phyloP scores from a whole-genome alignment of 805 yeast genomes.

The Kazachstania taianensis region DNA sequence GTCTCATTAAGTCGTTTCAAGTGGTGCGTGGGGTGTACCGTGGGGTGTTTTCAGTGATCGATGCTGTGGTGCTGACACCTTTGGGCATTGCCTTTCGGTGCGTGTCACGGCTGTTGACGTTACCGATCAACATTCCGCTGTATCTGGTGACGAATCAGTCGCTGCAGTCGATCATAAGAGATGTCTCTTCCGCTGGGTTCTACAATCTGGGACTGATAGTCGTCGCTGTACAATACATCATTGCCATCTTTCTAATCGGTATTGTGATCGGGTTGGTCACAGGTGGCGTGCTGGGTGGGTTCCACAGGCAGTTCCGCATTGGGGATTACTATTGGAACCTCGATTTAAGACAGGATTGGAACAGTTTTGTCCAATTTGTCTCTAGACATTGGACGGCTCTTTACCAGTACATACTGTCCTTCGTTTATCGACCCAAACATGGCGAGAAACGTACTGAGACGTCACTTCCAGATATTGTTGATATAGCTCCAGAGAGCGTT shows the following conservation, averaged over 20 bases:
- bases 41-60: neutral
- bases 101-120: neutral
- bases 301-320: neutral
- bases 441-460: neutral
- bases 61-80: neutral
- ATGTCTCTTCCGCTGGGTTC: constrained; percentile 7
- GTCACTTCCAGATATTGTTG: neutral
- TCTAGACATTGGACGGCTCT: neutral
- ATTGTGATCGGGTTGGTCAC: neutral
- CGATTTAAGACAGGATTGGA: neutral
- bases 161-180: constrained; percentile 10
- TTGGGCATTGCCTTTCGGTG: neutral
- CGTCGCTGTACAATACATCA: constrained; percentile 17
- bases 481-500: neutral
- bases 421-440: too few relatives aligned
- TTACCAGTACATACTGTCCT: too few relatives aligned
- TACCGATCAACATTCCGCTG: constrained; percentile 24
- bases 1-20: neutral
- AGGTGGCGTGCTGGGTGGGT: neutral
- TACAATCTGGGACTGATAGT: constrained; percentile 9
- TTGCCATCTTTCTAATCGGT: constrained; percentile 18
- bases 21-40: neutral
- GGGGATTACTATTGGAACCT: too few relatives aligned
- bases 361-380: neutral
- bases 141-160: constrained; percentile 17